Base-by-base conservation (phyloP, 2,329 filamentous ascomycete species). In the Fonsecaea pedrosoi region DNA sequence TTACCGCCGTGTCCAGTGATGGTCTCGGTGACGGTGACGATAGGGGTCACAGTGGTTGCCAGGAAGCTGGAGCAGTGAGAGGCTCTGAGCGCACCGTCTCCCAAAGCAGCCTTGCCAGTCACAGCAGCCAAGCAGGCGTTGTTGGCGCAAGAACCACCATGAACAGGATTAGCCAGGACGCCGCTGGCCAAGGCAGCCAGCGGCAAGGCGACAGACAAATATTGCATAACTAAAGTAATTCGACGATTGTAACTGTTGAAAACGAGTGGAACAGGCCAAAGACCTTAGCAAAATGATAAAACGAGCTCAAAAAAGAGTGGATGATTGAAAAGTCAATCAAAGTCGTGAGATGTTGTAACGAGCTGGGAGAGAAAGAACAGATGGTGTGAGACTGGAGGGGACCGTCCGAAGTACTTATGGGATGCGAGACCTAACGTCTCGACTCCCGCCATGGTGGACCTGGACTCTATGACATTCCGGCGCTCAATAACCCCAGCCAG, bases 271-370 rank as follows among this genome's bases (percentile, higher is more conserved):
- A 71, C 63, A 69, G 70, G 70, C 71, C 65, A 68, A 66, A 34
- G 69, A 71, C 71, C 69, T 70, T 53, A 63, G 18, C 4, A 50
- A 50, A 65, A 65, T 64, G 60, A 54, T 32, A 62, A 48, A 48
- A 32, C 61, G 62, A 62, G 67, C 64, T 70, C 68, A 62, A 61
- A 72, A 68, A 70, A 66, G 71, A 73, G 66, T 72, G 71, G 71
- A 70, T 62, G 71, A 73, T 70, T 73, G 71, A 71, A 69, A 73
- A 58, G 6, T 71, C 71, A 73, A 73, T 73, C 71, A 54, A 66
- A 50, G 21, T 37, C 56, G n/a, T 55, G 37, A 56, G 54, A 64
- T 62, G 34, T 30, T 4, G 21, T 62, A 62, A 55, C 62, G 64
- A 69, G 69, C 64, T 70, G 59, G 60, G 34, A 54, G 42, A 60